These are phyloP conservation scores for Buxus sempervirens DNA, from an alignment of 164 flowering plant genomes.

Conservation along the genomic window DNA sequence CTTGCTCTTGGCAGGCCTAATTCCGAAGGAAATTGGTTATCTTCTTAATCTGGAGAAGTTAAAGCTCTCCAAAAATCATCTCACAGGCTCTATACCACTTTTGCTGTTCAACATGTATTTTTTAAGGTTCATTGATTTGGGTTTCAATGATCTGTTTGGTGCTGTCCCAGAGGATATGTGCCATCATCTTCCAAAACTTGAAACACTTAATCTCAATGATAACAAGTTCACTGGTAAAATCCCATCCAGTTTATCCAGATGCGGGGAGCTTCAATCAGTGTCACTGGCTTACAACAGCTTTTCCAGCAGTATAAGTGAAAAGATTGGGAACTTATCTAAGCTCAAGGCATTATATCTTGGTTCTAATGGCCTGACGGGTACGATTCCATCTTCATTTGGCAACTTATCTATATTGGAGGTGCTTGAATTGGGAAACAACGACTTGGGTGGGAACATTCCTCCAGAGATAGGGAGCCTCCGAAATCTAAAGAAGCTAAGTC, in stretches of 20 bases:
- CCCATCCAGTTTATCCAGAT: neutral
- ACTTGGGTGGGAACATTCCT: constrained; percentile 15
- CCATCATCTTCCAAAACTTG: neutral
- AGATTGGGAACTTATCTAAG: neutral
- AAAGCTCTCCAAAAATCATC: neutral
- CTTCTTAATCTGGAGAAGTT: neutral
- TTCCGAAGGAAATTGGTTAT: constrained; percentile 5
- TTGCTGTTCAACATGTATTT: constrained; percentile 3
- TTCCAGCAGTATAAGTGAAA: neutral
- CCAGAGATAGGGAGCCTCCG: constrained; percentile 16
- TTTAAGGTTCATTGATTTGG: neutral
- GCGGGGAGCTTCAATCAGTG: neutral
- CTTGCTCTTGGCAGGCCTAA: too few species aligned
- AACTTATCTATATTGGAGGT: constrained; percentile 8
- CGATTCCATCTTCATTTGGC: constrained; percentile 8
- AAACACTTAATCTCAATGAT: neutral
- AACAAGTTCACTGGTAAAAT: neutral
- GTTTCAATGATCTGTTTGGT: neutral
- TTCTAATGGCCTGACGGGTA: constrained; percentile 14
- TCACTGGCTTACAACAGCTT: neutral
- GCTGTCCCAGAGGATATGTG: neutral
- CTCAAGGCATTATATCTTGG: neutral
- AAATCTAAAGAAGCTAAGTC: constrained; percentile 4
- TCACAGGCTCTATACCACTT: constrained; percentile 13
- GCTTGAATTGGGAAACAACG: constrained; percentile 1